phyloP scores from a whole-genome alignment of 2,329 filamentous ascomycete genomes.

The Microsporum audouinii region DNA sequence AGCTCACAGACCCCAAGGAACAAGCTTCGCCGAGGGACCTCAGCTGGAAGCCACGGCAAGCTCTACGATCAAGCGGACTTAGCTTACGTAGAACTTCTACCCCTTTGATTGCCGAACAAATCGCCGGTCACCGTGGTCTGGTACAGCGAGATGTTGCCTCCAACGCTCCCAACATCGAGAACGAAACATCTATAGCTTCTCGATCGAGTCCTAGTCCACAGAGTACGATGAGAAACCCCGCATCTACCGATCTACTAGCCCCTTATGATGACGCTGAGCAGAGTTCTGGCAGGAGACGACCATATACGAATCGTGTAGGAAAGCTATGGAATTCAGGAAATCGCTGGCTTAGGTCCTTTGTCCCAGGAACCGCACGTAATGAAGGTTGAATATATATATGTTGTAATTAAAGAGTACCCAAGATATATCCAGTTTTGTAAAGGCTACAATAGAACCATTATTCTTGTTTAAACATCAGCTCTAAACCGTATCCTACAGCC shows the following conservation, averaged over 20 bases:
- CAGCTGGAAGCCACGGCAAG: background rate
- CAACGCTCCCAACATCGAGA: background rate
- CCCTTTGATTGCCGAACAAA: background rate
- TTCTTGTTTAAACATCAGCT: background rate
- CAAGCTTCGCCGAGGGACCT: background rate
- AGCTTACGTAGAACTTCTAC: background rate
- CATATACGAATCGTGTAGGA: background rate
- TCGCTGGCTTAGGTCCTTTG: background rate
- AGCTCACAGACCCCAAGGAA: background rate
- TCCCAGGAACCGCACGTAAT: background rate
- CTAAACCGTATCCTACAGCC: background rate
- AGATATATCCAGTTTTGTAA: background rate
- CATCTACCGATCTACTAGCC: background rate
- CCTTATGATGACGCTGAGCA: background rate
- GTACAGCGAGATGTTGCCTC: slow-evolving; percentile 1
- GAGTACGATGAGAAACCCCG: background rate
- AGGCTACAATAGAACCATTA: background rate
- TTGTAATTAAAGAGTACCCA: background rate
- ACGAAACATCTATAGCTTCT: background rate
- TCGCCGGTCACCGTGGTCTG: background rate
- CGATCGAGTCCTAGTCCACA: background rate
- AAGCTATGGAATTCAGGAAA: background rate
- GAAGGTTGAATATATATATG: background rate
- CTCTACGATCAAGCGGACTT: background rate
- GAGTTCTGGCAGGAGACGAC: background rate